Percentiles rank a stretch among this genome's conserved stretches.
Evolutionary conservation across 495 filamentous ascomycete species (phyloP).

Genomic region (Aspergillus sclerotioniger): DNA sequence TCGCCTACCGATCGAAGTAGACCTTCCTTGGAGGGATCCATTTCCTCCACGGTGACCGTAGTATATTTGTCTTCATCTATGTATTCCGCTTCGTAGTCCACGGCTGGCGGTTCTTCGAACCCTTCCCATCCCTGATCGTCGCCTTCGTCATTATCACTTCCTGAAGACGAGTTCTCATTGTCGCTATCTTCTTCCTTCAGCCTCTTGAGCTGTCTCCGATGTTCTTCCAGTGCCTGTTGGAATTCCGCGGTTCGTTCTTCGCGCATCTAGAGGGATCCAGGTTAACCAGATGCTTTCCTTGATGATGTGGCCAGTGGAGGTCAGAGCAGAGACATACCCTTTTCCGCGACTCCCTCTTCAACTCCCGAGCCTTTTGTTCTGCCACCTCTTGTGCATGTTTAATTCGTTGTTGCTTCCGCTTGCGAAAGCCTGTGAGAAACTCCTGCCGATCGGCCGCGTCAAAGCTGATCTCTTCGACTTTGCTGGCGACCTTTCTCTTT

Average conservation of each 20-base stretch:
- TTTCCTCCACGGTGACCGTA: slow-evolving; percentile 89
- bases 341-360: slow-evolving; percentile 67
- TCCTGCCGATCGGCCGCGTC: slow-evolving; percentile 73
- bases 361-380: slow-evolving; percentile 66
- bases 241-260: slow-evolving; percentile 77
- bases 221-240: slow-evolving; percentile 70
- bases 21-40: slow-evolving; percentile 73
- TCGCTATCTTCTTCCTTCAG: slow-evolving; percentile 54
- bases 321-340: slow-evolving; percentile 51
- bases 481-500: slow-evolving; percentile 57
- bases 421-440: slow-evolving; percentile 93
- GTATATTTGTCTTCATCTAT: slow-evolving; percentile 95
- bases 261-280: slow-evolving; percentile 56
- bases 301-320: neutral
- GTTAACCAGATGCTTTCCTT: slow-evolving; percentile 13
- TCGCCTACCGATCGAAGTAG: slow-evolving; percentile 53
- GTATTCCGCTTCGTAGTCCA: slow-evolving; percentile 89
- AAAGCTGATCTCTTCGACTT: slow-evolving; percentile 78
- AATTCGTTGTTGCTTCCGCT: slow-evolving; percentile 80
- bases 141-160: slow-evolving; percentile 25
- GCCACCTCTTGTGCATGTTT: slow-evolving; percentile 81
- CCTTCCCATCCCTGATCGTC: slow-evolving; percentile 63
- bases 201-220: slow-evolving; percentile 59
- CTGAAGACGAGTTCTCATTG: slow-evolving; percentile 35
- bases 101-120: slow-evolving; percentile 52